A percentile compares a stretch with the other conserved stretches of the same genome.
phyloP scores from a whole-genome alignment of 495 filamentous ascomycete species.

The Neurospora hispaniola region DNA sequence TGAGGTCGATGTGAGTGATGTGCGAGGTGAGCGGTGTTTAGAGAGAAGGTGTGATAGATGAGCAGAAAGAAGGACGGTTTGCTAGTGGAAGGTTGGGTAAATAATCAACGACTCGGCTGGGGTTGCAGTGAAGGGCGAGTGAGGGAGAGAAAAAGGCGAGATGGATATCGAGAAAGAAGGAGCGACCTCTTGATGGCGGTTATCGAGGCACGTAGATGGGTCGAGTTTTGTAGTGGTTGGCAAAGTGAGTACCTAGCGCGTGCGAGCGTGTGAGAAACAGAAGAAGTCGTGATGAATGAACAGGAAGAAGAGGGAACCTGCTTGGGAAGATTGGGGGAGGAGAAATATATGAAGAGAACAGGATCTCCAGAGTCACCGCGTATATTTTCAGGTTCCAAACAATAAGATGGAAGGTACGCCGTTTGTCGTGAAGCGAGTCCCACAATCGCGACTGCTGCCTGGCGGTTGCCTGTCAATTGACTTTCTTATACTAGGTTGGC shows the following conservation, averaged over 20 bases:
- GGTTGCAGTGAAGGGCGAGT: neutral
- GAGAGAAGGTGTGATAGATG: neutral
- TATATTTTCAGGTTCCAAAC: neutral
- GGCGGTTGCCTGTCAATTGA: neutral
- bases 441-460: slow-evolving; percentile 1
- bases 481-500: neutral
- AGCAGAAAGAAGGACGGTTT: neutral
- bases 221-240: neutral
- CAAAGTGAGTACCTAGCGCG: neutral
- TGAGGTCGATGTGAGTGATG: neutral
- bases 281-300: neutral
- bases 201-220: neutral
- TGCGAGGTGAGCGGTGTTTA: neutral
- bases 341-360: neutral
- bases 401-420: neutral
- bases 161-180: neutral
- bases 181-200: neutral
- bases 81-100: neutral
- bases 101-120: neutral
- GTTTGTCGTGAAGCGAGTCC: neutral
- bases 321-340: neutral
- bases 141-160: neutral
- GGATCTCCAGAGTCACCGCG: neutral
- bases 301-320: neutral
- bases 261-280: neutral